phyloP scores from a whole-genome alignment of 2,329 filamentous ascomycete species.

The Trichoderma cornu-damae region DNA sequence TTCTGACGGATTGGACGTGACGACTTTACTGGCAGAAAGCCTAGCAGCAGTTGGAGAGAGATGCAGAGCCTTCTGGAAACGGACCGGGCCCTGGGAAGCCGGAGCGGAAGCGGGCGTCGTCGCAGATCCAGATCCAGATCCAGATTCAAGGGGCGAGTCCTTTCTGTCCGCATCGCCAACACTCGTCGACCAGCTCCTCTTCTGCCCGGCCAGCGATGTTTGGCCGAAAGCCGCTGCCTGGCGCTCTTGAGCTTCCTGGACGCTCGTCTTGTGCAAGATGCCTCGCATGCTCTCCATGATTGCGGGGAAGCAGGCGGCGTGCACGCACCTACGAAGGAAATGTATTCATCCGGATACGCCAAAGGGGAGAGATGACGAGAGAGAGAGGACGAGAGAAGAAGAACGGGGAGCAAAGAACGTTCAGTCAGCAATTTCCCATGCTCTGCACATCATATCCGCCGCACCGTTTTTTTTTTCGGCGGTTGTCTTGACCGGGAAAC shows the following conservation, averaged over 20 bases:
- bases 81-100: slow-evolving; percentile 20
- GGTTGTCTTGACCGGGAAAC: not conserved
- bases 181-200: slow-evolving; percentile 36
- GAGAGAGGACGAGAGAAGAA: not conserved
- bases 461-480: not conserved
- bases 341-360: not conserved
- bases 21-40: slow-evolving; percentile 44
- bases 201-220: slow-evolving; percentile 44
- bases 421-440: not conserved
- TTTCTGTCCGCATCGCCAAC: slow-evolving; percentile 17
- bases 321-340: not conserved
- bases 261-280: slow-evolving; percentile 46
- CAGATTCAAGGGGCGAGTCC: not conserved
- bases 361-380: not conserved
- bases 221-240: slow-evolving; percentile 37
- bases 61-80: slow-evolving; percentile 34
- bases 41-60: slow-evolving; percentile 30
- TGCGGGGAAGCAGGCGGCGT: slow-evolving; percentile 13
- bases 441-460: not conserved
- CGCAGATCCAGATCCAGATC: not conserved
- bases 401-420: not conserved
- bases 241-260: slow-evolving; percentile 42
- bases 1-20: slow-evolving; percentile 24
- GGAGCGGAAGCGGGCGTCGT: not conserved
- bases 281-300: slow-evolving; percentile 40